phyloP scores from a whole-genome alignment of 306 rosid genomes.

The Sicyos baderoa region DNA sequence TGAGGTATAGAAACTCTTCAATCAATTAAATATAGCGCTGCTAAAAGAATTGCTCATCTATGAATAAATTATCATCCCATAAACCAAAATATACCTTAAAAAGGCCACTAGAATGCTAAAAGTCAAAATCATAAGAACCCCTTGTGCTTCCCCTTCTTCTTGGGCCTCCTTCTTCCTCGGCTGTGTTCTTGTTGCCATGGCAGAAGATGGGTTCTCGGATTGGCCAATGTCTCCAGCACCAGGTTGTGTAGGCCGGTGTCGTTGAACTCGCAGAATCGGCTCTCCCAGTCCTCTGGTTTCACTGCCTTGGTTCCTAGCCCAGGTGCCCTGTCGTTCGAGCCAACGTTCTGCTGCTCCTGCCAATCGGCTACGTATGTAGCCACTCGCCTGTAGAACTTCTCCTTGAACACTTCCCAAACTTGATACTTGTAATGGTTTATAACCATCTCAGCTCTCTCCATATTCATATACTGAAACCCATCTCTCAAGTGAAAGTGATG shows the following conservation, averaged over 20 bases:
- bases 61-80: background rate
- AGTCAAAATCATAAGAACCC: background rate
- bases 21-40: background rate
- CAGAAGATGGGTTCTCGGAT: slow-evolving; percentile 29
- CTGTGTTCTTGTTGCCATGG: slow-evolving; percentile 45
- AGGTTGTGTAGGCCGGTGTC: slow-evolving; percentile 39
- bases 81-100: background rate
- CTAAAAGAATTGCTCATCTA: background rate
- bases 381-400: slow-evolving; percentile 66
- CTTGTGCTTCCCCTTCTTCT: slow-evolving; percentile 15
- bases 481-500: slow-evolving; percentile 60
- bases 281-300: slow-evolving; percentile 57
- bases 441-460: slow-evolving; percentile 33
- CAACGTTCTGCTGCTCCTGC: slow-evolving; percentile 45
- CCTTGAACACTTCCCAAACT: slow-evolving; percentile 77
- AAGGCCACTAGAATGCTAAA: background rate
- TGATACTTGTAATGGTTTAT: slow-evolving; percentile 84
- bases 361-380: slow-evolving; percentile 74
- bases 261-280: slow-evolving; percentile 55
- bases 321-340: slow-evolving; percentile 71
- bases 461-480: slow-evolving; percentile 36
- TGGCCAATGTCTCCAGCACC: slow-evolving; percentile 29
- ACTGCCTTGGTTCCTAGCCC: slow-evolving; percentile 64
- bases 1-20: background rate
- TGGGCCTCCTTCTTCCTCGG: background rate